These are phyloP conservation scores for Aureobasidium vineae DNA, from an alignment of 2,329 filamentous ascomycete species.

Conservation along the genomic window DNA sequence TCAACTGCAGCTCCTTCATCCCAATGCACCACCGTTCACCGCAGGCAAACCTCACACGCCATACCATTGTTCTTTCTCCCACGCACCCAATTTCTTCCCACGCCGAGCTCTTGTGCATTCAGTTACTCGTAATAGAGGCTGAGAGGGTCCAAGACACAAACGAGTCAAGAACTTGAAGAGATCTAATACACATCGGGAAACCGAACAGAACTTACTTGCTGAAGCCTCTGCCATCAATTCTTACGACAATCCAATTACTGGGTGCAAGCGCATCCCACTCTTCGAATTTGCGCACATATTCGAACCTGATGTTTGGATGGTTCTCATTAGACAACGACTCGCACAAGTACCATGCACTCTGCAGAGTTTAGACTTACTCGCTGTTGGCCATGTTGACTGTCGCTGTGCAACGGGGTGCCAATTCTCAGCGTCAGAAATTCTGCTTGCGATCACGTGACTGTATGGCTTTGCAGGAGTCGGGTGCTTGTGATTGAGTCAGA, in stretches of 20 bases:
- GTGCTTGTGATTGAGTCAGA: background rate
- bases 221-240: conserved; percentile 91
- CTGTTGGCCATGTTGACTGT: conserved; percentile 28
- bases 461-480: background rate
- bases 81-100: background rate
- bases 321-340: background rate
- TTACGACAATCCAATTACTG: conserved; percentile 93
- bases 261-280: conserved; percentile 74
- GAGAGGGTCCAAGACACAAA: no score
- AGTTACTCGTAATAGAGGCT: no score
- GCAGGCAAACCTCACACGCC: no score
- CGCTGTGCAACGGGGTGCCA: background rate
- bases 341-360: background rate
- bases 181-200: background rate
- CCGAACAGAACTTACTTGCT: conserved; percentile 67
- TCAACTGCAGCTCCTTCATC: no score
- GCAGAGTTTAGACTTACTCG: conserved; percentile 26
- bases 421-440: background rate
- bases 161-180: background rate
- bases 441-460: background rate
- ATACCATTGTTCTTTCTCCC: background rate
- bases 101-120: background rate
- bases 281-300: conserved; percentile 92
- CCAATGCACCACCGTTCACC: no score
- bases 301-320: conserved; percentile 54